These are phyloP conservation scores for Smittium culicis DNA, from an alignment of 371 early-diverging fungal species.

Conservation along the genomic window DNA sequence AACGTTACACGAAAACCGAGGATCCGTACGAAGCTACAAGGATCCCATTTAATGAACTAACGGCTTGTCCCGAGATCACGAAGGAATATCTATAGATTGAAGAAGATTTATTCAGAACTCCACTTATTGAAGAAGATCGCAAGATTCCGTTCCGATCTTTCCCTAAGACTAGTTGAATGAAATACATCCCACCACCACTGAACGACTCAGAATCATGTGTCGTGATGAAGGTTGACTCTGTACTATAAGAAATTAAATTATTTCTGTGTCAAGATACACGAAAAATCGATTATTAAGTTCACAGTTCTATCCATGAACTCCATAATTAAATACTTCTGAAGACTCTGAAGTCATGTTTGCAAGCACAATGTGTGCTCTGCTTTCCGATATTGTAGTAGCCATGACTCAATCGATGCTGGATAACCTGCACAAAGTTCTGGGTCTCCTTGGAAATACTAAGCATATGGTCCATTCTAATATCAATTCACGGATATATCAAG, in stretches of 20 bases:
- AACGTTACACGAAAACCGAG: not conserved
- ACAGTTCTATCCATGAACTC: not conserved
- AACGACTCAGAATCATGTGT: not conserved
- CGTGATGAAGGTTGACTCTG: not conserved
- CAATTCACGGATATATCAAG: not conserved
- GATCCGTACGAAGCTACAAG: not conserved
- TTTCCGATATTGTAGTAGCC: not conserved
- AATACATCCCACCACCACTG: not conserved
- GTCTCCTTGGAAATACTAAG: not conserved
- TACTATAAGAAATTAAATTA: not conserved
- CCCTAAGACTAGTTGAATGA: constrained; percentile 6
- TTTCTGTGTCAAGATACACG: not conserved
- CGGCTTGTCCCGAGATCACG: not conserved
- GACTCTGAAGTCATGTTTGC: not conserved
- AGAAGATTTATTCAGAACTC: not conserved
- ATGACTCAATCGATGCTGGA: not conserved
- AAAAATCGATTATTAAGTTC: not conserved
- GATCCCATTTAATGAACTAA: not conserved
- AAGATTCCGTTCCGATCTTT: not conserved
- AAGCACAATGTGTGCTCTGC: not conserved
- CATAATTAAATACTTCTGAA: not conserved
- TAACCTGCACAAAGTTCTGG: not conserved
- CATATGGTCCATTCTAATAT: not conserved
- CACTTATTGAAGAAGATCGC: not conserved
- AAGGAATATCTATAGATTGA: not conserved